A percentile compares a stretch with the other conserved stretches of the same genome.
Evolutionary conservation across 495 filamentous ascomycete species (phyloP).

Genomic region (Jackrogersella minutella): DNA sequence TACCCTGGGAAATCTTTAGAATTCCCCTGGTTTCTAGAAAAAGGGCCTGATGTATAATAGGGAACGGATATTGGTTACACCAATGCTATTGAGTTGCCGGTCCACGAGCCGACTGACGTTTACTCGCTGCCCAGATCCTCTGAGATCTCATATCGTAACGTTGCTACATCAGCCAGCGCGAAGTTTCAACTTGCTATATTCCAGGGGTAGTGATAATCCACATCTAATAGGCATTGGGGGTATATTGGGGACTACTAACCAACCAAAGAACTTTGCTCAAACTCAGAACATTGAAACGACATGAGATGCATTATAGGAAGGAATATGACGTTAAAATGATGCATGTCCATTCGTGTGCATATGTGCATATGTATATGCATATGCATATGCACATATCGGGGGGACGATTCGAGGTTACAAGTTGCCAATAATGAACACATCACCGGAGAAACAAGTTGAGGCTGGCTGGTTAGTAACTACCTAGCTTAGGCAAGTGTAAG

Average conservation of each 20-base stretch:
- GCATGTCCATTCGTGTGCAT: constrained; percentile 10
- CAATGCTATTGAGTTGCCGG: constrained; percentile 20
- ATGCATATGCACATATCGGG: constrained; percentile 23
- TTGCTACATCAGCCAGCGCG: constrained; percentile 35
- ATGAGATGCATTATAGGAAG: constrained; percentile 11
- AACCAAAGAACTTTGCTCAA: constrained; percentile 6
- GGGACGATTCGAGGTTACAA: not conserved
- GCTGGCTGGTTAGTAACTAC: constrained; percentile 11
- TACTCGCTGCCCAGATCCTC: constrained; percentile 29
- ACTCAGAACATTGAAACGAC: constrained; percentile 9
- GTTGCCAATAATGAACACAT: not conserved
- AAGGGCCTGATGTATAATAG: constrained; percentile 17
- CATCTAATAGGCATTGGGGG: constrained; percentile 14
- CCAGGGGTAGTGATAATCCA: constrained; percentile 28
- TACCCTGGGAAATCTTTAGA: constrained; percentile 24
- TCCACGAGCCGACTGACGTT: constrained; percentile 36
- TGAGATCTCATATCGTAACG: constrained; percentile 39
- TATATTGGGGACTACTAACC: constrained; percentile 11
- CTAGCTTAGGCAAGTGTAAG: not conserved
- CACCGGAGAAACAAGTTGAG: constrained; percentile 6
- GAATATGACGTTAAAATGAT: constrained; percentile 2
- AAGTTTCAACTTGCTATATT: constrained; percentile 17
- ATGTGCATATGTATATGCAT: constrained; percentile 4
- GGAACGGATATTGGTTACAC: constrained; percentile 36
- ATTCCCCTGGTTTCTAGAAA: constrained; percentile 37